Evolutionary conservation across 108 stramenopile species (phyloP).

Genomic region (Cyclostephanos invisitatus): DNA sequence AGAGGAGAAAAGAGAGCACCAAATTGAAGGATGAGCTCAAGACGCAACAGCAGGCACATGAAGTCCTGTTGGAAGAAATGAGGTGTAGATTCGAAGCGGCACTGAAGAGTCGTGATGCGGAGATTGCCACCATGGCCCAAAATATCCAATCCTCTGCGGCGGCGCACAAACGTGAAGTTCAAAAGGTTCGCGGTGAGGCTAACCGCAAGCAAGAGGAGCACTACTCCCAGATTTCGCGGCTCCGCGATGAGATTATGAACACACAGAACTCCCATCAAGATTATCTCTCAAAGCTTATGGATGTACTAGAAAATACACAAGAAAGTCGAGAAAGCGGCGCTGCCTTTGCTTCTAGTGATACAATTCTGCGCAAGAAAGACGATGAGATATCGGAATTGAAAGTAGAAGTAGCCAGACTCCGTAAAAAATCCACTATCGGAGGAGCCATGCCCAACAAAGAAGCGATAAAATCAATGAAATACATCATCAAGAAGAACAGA

Average conservation of each 20-base stretch:
- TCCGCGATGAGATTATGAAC: slow-evolving; percentile 59
- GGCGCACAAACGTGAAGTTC: slow-evolving; percentile 27
- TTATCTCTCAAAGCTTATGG: slow-evolving; percentile 65
- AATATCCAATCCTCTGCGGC: slow-evolving; percentile 6
- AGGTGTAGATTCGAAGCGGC: slow-evolving; percentile 42
- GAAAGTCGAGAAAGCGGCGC: slow-evolving; percentile 10
- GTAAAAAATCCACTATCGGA: background rate
- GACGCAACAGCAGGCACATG: slow-evolving; percentile 39
- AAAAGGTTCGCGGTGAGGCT: slow-evolving; percentile 33
- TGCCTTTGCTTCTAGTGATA: slow-evolving; percentile 5
- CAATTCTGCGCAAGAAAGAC: slow-evolving; percentile 36
- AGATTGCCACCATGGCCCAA: slow-evolving; percentile 35
- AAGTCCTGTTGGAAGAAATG: slow-evolving; percentile 45
- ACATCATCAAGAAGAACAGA: slow-evolving; percentile 47
- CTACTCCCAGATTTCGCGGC: slow-evolving; percentile 40
- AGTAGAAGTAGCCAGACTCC: slow-evolving; percentile 27
- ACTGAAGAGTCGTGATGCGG: slow-evolving; percentile 29
- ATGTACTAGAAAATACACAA: slow-evolving; percentile 64
- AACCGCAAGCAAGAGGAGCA: slow-evolving; percentile 50
- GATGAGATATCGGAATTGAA: slow-evolving; percentile 34
- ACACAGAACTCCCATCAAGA: slow-evolving; percentile 64
- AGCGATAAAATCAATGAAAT: slow-evolving; percentile 36
- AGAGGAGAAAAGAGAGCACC: slow-evolving; percentile 36
- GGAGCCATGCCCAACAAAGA: slow-evolving; percentile 17
- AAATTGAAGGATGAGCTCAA: slow-evolving; percentile 49